Evolutionary conservation across 2,329 filamentous ascomycete species (phyloP).

Genomic region (Elsinoe necatrix): DNA sequence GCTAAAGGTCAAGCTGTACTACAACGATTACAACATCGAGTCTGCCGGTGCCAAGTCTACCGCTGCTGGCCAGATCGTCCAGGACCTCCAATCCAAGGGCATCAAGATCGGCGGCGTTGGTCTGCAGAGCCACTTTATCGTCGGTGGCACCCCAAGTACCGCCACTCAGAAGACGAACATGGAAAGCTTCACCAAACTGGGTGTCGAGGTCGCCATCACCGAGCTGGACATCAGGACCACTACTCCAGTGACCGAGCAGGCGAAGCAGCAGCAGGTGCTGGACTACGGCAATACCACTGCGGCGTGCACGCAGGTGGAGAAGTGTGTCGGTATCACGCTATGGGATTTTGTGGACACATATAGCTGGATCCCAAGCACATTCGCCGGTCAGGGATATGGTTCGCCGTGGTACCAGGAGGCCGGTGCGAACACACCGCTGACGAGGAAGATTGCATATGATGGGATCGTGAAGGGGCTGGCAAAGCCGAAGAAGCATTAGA

Average conservation of each 20-base stretch:
- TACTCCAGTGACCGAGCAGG: slow-evolving; percentile 35
- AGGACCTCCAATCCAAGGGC: slow-evolving; percentile 30
- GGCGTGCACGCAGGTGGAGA: slow-evolving; percentile 30
- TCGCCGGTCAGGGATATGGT: slow-evolving; percentile 32
- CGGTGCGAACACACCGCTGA: slow-evolving; percentile 19
- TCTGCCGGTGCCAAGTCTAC: slow-evolving; percentile 40
- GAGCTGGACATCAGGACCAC: slow-evolving; percentile 52
- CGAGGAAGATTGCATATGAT: slow-evolving; percentile 18
- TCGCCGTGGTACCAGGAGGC: slow-evolving; percentile 23
- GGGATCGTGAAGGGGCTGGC: not conserved
- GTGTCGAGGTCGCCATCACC: slow-evolving; percentile 52
- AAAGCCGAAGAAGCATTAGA: not conserved
- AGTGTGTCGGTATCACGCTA: slow-evolving; percentile 33
- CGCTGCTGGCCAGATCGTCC: slow-evolving; percentile 29
- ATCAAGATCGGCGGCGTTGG: slow-evolving; percentile 53
- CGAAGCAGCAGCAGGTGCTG: slow-evolving; percentile 39
- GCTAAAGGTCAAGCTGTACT: slow-evolving; percentile 51
- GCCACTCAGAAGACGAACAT: slow-evolving; percentile 40
- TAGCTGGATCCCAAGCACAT: slow-evolving; percentile 33
- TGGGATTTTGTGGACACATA: slow-evolving; percentile 38
- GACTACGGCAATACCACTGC: slow-evolving; percentile 37
- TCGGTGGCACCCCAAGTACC: slow-evolving; percentile 43
- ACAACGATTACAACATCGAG: slow-evolving; percentile 59
- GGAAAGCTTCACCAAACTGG: slow-evolving; percentile 43
- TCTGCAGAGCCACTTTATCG: slow-evolving; percentile 53